Evolutionary conservation across 805 yeast genomes (phyloP).

Genomic region (Candida rishiriensis): DNA sequence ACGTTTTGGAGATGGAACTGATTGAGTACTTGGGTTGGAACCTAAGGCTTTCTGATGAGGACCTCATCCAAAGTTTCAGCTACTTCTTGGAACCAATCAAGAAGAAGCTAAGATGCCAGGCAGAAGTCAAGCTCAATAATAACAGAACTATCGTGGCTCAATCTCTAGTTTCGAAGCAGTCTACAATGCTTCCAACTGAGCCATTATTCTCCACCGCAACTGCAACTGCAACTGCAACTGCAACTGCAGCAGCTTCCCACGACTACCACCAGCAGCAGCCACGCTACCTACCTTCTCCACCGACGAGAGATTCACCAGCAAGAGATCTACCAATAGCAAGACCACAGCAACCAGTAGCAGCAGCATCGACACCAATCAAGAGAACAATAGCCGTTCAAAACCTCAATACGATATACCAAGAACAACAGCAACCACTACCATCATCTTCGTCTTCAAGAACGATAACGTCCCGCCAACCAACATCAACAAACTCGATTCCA

Average conservation of each 20-base stretch:
- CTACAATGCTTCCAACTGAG: constrained; percentile 6
- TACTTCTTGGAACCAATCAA: constrained; percentile 78
- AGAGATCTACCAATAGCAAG: too few relatives aligned
- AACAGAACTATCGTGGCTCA: not conserved
- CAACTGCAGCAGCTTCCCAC: not conserved
- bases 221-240: constrained; percentile 1
- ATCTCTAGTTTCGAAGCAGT: constrained; percentile 1
- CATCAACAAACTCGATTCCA: constrained; percentile 35
- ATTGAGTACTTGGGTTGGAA: constrained; percentile 84
- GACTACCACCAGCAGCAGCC: constrained; percentile 5
- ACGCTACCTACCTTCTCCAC: constrained; percentile 11
- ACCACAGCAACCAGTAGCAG: too few relatives aligned
- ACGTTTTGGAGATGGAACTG: constrained; percentile 86
- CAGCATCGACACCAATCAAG: constrained; percentile 2
- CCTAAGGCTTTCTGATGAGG: constrained; percentile 63
- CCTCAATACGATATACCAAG: constrained; percentile 10
- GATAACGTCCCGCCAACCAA: constrained; percentile 24
- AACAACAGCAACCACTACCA: constrained; percentile 6
- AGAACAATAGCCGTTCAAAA: constrained; percentile 11
- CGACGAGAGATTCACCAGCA: constrained; percentile 3
- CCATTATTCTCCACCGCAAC: constrained; percentile 11
- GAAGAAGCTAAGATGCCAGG: constrained; percentile 33
- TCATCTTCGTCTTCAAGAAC: constrained; percentile 12
- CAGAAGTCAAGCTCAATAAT: constrained; percentile 9
- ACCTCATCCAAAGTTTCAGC: constrained; percentile 61